Conservation (phyloP, 768 basidiomycete species). For the Amanita thiersii region DNA sequence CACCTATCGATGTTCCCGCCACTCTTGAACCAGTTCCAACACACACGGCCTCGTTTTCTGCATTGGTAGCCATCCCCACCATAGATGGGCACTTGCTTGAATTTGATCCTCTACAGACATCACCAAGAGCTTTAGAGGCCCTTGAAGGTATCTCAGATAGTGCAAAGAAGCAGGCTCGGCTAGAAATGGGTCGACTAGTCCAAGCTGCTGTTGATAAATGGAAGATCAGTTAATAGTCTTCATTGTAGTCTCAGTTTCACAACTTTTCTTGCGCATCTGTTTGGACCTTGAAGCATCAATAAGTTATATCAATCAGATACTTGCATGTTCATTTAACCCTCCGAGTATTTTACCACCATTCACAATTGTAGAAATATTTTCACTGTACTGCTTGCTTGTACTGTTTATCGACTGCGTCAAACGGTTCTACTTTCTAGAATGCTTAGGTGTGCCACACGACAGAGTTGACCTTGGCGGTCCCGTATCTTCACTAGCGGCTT, state of each 20-base stretch:
- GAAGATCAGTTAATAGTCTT: slow-evolving; percentile 38
- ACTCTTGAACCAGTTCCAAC: slow-evolving; percentile 26
- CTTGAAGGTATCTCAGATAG: slow-evolving; percentile 74
- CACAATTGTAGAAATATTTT: slow-evolving; percentile 4
- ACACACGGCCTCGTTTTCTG: slow-evolving; percentile 35
- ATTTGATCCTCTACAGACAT: slow-evolving; percentile 76
- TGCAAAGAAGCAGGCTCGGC: slow-evolving; percentile 75
- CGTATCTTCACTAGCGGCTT: slow-evolving; percentile 53
- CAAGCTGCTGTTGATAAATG: slow-evolving; percentile 71
- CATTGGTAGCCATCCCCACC: slow-evolving; percentile 70
- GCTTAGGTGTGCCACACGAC: slow-evolving; percentile 41
- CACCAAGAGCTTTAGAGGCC: slow-evolving; percentile 63
- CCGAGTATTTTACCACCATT: neutral
- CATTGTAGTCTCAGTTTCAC: slow-evolving; percentile 2
- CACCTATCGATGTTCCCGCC: slow-evolving; percentile 15
- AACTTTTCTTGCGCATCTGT: slow-evolving; percentile 7
- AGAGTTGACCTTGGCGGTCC: slow-evolving; percentile 46
- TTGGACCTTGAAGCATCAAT: slow-evolving; percentile 8
- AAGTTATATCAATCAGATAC: slow-evolving; percentile 6
- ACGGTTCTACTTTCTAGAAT: slow-evolving; percentile 12
- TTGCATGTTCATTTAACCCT: slow-evolving; percentile 6
- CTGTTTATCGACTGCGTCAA: slow-evolving; percentile 2
- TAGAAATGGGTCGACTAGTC: slow-evolving; percentile 67
- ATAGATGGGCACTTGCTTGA: slow-evolving; percentile 76
- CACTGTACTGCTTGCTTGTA: slow-evolving; percentile 5